Conservation (phyloP, 208 protist species). For the Phytomonas francai region DNA sequence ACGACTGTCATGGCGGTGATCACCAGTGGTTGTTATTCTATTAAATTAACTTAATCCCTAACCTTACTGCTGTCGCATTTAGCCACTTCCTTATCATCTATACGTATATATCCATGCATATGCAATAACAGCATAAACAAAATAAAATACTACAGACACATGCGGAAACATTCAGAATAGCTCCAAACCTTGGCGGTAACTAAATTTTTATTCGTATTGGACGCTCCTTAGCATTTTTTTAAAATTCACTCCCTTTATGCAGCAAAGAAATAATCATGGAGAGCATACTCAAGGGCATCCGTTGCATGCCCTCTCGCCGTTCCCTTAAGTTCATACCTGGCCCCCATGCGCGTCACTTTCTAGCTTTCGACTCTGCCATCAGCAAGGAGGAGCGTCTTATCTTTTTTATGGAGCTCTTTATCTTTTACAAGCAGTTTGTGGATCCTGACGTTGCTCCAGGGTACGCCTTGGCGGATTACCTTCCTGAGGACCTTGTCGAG, state of each 20-base stretch:
- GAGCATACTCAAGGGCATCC: slow-evolving; percentile 18
- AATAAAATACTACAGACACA: not conserved
- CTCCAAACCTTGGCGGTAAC: not conserved
- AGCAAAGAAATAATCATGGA: slow-evolving; percentile 3
- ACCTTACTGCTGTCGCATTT: not conserved
- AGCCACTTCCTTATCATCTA: not conserved
- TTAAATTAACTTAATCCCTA: not conserved
- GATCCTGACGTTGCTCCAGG: slow-evolving; percentile 27
- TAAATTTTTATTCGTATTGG: not conserved
- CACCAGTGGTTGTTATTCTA: not conserved
- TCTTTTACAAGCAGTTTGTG: slow-evolving; percentile 30
- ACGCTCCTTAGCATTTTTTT: not conserved
- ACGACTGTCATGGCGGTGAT: not conserved
- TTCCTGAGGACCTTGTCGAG: slow-evolving; percentile 69
- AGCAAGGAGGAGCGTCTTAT: slow-evolving; percentile 58
- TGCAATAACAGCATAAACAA: not conserved
- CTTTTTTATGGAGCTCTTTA: slow-evolving; percentile 62
- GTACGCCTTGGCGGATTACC: slow-evolving; percentile 38
- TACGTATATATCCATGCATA: not conserved
- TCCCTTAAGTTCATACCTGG: slow-evolving; percentile 62
- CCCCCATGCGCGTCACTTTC: slow-evolving; percentile 51
- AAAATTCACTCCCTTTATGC: not conserved
- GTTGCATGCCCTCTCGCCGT: slow-evolving; percentile 51
- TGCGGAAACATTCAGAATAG: not conserved
- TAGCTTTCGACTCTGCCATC: slow-evolving; percentile 67